Percentiles rank a stretch among this genome's conserved stretches.
Conservation (phyloP, 192 early-diverging fungal species). For the Backusella tarrabulga region DNA sequence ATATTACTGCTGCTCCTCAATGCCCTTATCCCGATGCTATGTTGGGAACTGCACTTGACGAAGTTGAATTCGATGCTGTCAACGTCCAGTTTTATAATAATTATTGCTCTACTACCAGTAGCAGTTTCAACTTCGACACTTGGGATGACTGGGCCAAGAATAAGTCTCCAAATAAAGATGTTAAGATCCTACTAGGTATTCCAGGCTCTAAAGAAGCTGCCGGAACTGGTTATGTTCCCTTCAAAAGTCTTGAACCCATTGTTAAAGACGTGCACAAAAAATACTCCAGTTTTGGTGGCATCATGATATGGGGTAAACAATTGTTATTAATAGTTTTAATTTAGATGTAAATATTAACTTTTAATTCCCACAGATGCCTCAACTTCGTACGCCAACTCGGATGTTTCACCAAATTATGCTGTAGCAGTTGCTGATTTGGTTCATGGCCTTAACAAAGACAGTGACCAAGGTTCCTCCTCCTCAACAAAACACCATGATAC, state of each 20-base stretch:
- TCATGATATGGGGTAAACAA: conserved; percentile 64
- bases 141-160: conserved; percentile 73
- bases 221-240: conserved; percentile 54
- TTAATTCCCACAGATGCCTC: conserved; percentile 45
- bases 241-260: conserved; percentile 45
- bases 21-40: conserved; percentile 76
- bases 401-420: conserved; percentile 30
- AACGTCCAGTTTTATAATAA: conserved; percentile 85
- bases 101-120: conserved; percentile 56
- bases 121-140: conserved; percentile 69
- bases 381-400: conserved; percentile 56
- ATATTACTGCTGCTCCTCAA: conserved; percentile 70
- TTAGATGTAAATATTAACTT: neutral
- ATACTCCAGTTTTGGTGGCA: conserved; percentile 63
- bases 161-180: conserved; percentile 58
- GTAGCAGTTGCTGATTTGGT: conserved; percentile 20
- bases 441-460: neutral
- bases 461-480: neutral
- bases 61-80: conserved; percentile 64
- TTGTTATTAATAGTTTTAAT: neutral
- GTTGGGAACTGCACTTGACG: conserved; percentile 53
- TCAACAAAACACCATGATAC: neutral
- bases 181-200: conserved; percentile 63
- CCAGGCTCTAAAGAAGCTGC: conserved; percentile 62
- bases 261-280: conserved; percentile 46